Percentiles rank a stretch among this genome's conserved stretches.
phyloP scores from a whole-genome alignment of 2,329 filamentous ascomycete species.

The Knoxdaviesia proteae region DNA sequence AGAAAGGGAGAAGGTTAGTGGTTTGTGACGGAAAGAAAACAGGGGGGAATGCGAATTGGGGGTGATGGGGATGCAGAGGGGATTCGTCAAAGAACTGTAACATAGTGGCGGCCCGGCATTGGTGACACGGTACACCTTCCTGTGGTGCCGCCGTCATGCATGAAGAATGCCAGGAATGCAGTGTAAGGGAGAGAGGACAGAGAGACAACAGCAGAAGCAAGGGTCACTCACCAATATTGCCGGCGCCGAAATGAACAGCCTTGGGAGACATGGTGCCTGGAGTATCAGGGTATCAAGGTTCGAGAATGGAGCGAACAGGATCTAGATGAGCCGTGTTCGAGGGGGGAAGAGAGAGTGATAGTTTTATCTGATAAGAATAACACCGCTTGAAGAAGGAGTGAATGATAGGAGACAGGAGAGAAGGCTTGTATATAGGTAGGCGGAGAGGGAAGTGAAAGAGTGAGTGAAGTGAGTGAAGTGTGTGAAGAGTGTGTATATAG shows the following conservation, averaged over 20 bases:
- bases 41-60: background rate
- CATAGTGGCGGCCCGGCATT: background rate
- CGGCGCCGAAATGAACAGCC: conserved; percentile 69
- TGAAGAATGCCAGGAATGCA: too few relatives aligned
- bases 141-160: too few relatives aligned
- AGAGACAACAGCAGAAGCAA: background rate
- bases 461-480: background rate
- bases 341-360: too few relatives aligned
- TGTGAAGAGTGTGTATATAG: background rate
- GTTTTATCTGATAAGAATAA: too few relatives aligned
- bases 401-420: too few relatives aligned
- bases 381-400: too few relatives aligned
- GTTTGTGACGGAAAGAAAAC: background rate
- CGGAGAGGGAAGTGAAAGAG: background rate
- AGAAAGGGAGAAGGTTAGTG: background rate
- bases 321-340: too few relatives aligned
- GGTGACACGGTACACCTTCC: too few relatives aligned
- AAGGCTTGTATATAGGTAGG: background rate
- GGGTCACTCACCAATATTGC: conserved; percentile 47
- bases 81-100: background rate
- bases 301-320: background rate
- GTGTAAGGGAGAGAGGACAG: too few relatives aligned
- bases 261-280: conserved; percentile 21
- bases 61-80: background rate
- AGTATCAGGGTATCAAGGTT: background rate